These are phyloP conservation scores for Pulveroboletus sp. DNA, from an alignment of 768 basidiomycete species.

Conservation along the genomic window DNA sequence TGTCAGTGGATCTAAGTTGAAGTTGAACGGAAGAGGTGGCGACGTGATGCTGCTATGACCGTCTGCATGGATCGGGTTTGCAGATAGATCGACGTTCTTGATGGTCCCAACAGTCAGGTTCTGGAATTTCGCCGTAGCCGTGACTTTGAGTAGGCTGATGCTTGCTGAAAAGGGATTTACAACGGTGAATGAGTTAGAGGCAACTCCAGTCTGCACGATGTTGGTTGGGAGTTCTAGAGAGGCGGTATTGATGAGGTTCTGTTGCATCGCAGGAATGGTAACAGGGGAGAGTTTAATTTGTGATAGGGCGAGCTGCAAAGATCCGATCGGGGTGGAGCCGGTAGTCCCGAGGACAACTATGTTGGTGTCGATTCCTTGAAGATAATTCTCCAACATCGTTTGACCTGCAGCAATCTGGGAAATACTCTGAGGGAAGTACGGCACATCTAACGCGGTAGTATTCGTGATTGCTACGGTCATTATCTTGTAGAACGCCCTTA, in stretches of 20 bases:
- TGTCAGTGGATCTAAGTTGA: conserved; percentile 57
- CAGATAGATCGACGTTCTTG: conserved; percentile 48
- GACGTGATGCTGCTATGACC: conserved; percentile 60
- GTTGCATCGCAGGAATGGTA: conserved; percentile 58
- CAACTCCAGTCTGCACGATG: conserved; percentile 57
- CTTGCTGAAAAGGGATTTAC: conserved; percentile 70
- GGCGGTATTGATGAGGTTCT: conserved; percentile 54
- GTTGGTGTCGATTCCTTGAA: conserved; percentile 56
- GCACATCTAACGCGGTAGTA: conserved; percentile 40
- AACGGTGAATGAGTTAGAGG: conserved; percentile 52
- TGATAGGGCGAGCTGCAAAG: conserved; percentile 57
- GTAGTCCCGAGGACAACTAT: conserved; percentile 54
- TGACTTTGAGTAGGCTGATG: conserved; percentile 56
- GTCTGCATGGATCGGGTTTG: conserved; percentile 52
- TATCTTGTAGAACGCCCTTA: conserved; percentile 15
- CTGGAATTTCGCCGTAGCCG: conserved; percentile 51
- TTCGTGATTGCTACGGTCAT: conserved; percentile 1
- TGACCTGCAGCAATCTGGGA: conserved; percentile 49
- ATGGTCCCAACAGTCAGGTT: conserved; percentile 56
- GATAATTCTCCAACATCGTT: conserved; percentile 56
- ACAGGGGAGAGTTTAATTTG: conserved; percentile 57
- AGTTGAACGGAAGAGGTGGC: conserved; percentile 50
- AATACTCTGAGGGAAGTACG: conserved; percentile 53
- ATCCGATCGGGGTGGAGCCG: conserved; percentile 54
- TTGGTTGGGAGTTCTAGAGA: conserved; percentile 57